These are phyloP conservation scores for Paecilomyces sp. DNA, from an alignment of 2,329 filamentous ascomycete genomes.

Conservation along the genomic window DNA sequence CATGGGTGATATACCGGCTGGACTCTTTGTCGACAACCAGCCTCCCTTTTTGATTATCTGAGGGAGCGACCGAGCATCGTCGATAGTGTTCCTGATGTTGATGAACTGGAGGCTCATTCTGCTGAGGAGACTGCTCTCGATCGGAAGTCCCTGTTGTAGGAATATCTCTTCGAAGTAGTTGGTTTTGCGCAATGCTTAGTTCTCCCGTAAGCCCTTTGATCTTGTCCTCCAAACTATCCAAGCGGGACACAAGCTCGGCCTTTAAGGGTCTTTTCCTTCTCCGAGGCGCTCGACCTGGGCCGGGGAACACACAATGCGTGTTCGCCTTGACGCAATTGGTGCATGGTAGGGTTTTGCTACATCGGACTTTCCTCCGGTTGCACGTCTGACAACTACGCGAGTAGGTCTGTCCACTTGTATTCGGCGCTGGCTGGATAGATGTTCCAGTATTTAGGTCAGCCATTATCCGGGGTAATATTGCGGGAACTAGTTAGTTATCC, in stretches of 20 bases:
- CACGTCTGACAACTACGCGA: background rate
- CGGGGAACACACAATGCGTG: background rate
- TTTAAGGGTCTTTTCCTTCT: background rate
- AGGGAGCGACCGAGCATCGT: background rate
- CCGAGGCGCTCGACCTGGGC: background rate
- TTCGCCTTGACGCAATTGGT: constrained; percentile 2
- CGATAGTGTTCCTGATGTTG: background rate
- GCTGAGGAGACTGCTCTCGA: background rate
- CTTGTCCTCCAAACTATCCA: no score
- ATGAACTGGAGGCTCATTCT: background rate
- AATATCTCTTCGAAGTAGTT: background rate
- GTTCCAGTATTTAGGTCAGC: no score
- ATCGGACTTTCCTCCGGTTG: background rate
- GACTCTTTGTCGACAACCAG: no score
- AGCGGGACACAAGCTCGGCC: background rate
- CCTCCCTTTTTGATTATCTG: background rate
- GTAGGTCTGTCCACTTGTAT: no score
- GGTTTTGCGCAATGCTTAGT: background rate
- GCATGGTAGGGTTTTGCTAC: background rate
- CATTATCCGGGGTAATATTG: no score
- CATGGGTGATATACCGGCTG: no score
- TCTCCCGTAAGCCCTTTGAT: background rate
- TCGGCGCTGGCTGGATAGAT: no score
- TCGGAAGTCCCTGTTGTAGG: background rate
- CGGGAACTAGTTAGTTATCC: no score